Conservation (phyloP, 1,139 yeast genomes). For the Scheffersomyces quercinus region DNA sequence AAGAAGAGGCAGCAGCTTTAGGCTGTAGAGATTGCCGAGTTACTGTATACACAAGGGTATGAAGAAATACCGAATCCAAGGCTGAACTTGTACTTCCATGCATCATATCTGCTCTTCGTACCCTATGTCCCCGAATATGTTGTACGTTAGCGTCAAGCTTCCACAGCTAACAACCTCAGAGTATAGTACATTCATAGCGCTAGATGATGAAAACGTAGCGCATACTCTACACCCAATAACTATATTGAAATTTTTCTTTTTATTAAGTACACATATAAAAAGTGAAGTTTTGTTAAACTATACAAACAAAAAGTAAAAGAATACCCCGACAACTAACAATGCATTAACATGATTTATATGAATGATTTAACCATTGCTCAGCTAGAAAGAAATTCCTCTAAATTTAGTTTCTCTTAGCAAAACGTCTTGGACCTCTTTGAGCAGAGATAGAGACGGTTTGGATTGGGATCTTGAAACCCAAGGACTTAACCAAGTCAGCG, state of each 20-base stretch:
- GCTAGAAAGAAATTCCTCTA: neutral
- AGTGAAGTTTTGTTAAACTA: slow-evolving; percentile 6
- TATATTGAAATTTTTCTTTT: neutral
- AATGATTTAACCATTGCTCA: neutral
- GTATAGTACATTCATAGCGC: no score
- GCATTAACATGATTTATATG: neutral
- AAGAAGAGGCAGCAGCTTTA: no score
- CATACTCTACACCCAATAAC: no score
- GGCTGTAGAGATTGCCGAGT: no score
- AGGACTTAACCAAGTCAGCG: slow-evolving; percentile 91
- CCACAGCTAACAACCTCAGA: no score
- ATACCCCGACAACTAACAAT: neutral
- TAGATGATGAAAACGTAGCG: no score
- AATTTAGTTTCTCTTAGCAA: slow-evolving; percentile 86
- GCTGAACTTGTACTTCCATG: no score
- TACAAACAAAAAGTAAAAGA: neutral
- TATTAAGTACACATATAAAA: slow-evolving; percentile 8
- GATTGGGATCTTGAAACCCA: slow-evolving; percentile 95
- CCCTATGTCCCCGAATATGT: no score
- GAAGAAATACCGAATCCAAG: no score
- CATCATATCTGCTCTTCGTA: no score
- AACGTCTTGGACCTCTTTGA: slow-evolving; percentile 92
- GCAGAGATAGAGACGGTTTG: slow-evolving; percentile 91
- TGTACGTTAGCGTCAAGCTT: no score
- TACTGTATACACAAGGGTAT: no score